These are phyloP conservation scores for Nemania sp. DNA, from an alignment of 2,329 filamentous ascomycete species.

Conservation along the genomic window DNA sequence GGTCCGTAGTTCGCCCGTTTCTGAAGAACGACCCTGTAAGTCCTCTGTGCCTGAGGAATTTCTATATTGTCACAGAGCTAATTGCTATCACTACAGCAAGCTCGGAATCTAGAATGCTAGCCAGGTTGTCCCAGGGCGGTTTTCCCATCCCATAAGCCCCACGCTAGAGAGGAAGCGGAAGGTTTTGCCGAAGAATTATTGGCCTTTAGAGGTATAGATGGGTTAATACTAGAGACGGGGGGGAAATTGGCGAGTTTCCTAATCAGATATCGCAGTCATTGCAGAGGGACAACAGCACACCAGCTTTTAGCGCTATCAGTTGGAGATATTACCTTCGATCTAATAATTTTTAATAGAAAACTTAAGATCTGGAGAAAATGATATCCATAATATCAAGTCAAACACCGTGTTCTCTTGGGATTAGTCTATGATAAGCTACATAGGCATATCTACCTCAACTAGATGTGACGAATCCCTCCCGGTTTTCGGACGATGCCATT, in stretches of 20 bases:
- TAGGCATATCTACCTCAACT: background rate
- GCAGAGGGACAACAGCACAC: background rate
- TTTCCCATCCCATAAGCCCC: constrained; percentile 27
- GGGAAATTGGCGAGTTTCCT: background rate
- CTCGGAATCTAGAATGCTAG: constrained; percentile 20
- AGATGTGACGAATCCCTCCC: constrained; percentile 1
- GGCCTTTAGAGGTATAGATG: background rate
- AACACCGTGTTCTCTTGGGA: background rate
- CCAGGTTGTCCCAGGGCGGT: constrained; percentile 12
- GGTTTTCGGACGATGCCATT: background rate
- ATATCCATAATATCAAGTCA: background rate
- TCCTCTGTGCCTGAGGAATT: background rate
- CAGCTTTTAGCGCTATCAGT: background rate
- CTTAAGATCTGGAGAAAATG: background rate
- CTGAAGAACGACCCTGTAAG: constrained; percentile 44
- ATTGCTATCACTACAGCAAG: constrained; percentile 16
- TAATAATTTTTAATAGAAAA: background rate
- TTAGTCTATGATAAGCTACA: background rate
- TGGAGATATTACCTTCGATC: background rate
- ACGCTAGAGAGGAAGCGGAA: background rate
- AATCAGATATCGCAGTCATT: background rate
- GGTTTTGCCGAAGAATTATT: background rate
- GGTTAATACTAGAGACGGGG: background rate
- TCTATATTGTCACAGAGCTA: constrained; percentile 6
- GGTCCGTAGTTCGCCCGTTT: constrained; percentile 40